phyloP scores from a whole-genome alignment of 1,284 basidiomycete genomes.

The Ceratorhiza oryzae-sativae region DNA sequence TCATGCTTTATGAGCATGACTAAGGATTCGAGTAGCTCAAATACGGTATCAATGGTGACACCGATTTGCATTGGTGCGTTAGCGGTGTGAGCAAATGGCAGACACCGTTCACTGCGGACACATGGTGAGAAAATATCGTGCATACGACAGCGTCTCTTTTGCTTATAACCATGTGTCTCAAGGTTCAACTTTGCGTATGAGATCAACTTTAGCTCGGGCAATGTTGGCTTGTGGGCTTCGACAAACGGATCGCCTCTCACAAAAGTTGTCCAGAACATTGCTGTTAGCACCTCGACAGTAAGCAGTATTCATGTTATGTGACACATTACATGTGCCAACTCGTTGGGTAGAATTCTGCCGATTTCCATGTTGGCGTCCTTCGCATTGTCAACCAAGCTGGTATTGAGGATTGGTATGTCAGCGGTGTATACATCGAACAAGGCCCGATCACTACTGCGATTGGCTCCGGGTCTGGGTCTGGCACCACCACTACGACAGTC shows the following conservation, averaged over 20 bases:
- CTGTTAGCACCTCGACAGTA: conserved; percentile 60
- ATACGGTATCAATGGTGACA: conserved; percentile 62
- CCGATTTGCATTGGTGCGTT: conserved; percentile 63
- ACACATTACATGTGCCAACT: not conserved
- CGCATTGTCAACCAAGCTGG: conserved; percentile 55
- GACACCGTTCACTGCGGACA: conserved; percentile 60
- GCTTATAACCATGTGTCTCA: not conserved
- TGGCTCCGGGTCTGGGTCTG: conserved; percentile 20
- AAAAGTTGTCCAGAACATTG: conserved; percentile 60
- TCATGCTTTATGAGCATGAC: not conserved
- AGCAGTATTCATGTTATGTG: not conserved
- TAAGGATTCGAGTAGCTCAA: conserved; percentile 53
- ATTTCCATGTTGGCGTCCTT: conserved; percentile 70
- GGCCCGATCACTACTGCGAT: conserved; percentile 61
- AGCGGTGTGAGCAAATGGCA: conserved; percentile 59
- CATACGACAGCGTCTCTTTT: not conserved
- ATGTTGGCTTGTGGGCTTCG: conserved; percentile 66
- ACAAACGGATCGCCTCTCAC: conserved; percentile 58
- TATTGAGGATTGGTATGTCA: conserved; percentile 66
- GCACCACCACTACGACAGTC: not conserved
- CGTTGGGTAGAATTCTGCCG: conserved; percentile 57
- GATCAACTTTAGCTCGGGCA: conserved; percentile 59
- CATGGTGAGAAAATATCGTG: conserved; percentile 54
- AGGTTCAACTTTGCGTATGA: conserved; percentile 52
- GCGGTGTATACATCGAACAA: conserved; percentile 65